Conservation (phyloP, 257 asterid species). For the Leptodermis oblonga region DNA sequence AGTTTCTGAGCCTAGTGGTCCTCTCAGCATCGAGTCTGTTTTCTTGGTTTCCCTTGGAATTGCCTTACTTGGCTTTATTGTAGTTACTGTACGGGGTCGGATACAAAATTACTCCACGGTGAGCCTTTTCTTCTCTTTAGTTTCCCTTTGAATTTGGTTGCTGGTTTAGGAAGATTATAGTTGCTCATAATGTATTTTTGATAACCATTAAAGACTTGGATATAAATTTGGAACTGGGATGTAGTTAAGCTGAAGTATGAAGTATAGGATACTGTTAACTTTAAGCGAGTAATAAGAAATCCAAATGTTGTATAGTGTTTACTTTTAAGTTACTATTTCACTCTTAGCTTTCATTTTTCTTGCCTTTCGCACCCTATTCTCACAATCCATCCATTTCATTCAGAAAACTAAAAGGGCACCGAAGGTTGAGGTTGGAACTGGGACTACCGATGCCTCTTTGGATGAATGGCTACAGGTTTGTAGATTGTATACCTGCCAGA, state of each 20-base stretch:
- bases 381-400: slow-evolving; percentile 6
- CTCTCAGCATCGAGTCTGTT: slow-evolving; percentile 84
- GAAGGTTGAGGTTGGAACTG: slow-evolving; percentile 97
- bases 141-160: neutral
- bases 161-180: neutral
- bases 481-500: slow-evolving; percentile 3
- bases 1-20: slow-evolving; percentile 81
- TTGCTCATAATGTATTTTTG: neutral
- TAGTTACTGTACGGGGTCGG: slow-evolving; percentile 62
- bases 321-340: neutral
- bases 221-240: neutral
- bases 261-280: neutral
- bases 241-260: neutral
- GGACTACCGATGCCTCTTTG: slow-evolving; percentile 75
- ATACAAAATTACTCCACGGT: slow-evolving; percentile 79
- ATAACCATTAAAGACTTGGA: neutral
- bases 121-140: neutral
- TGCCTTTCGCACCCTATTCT: neutral
- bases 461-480: slow-evolving; percentile 98
- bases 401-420: slow-evolving; percentile 91
- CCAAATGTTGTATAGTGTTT: neutral
- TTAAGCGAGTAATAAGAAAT: neutral
- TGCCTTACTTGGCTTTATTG: slow-evolving; percentile 64
- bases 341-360: neutral
- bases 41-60: slow-evolving; percentile 81